Evolutionary conservation across 2,329 filamentous ascomycete genomes (phyloP), one percentile per base, ranked within the genome.

Genomic region (Chrysosporium queenslandicum): DNA sequence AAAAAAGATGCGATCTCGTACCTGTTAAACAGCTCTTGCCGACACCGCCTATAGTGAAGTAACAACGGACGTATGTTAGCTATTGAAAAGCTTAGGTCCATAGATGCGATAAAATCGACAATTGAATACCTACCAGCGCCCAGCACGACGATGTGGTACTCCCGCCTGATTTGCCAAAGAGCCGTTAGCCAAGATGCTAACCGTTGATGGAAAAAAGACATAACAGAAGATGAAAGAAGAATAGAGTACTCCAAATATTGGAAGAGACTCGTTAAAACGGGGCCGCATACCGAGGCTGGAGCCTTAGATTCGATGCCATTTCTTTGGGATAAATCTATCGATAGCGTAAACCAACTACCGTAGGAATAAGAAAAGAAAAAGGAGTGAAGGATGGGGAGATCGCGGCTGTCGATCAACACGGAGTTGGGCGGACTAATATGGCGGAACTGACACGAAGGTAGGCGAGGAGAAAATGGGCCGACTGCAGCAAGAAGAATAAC

Each of bases 11-110:
- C 74, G n/a, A 14, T 20, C 23, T 14, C 47, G 67, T 75, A 92
- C 87, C 87, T 69, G 88, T 94, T 61, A 94, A 75, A 76, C 88
- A 94, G 68, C 87, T 94, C 72, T 94, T 94, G 57, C 88, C 88
- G 65, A 94, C 88, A 68, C 88, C 88, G 71, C 88, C 86, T 88
- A 68, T 63, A 63, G 54, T 42, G 43, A 55, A 40, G 47, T 50
- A 55, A 46, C 49, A n/a, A n/a, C 47, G 20, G 53, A 46, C 29
- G 55, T 55, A 55, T 47, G 62, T 60, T 59, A 60, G 46, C 18
- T 8, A n/a, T n/a, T 20, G 5, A 40, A 12, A 12, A 41, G 20
- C 39, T n/a, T n/a, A 29, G 12, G 8, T 43, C 23, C n/a, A 27
- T 18, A 20, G 9, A 20, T 32, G 25, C 30, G 12, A 2, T 20